A percentile compares a stretch with the other conserved stretches of the same genome.
Conservation (phyloP, 2,329 filamentous ascomycete species). For the Biscogniauxia marginata region DNA sequence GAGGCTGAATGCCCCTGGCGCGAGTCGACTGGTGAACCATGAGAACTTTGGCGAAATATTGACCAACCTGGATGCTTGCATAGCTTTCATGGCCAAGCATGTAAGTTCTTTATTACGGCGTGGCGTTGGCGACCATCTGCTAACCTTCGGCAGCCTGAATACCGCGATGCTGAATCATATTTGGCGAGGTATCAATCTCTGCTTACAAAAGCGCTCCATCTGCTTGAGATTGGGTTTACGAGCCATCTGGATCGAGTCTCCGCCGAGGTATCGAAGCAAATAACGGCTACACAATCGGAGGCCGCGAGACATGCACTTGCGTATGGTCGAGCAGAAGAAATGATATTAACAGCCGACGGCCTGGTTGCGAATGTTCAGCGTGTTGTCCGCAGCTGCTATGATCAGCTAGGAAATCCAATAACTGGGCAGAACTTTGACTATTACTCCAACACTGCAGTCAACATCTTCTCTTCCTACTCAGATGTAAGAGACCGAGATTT, state of each 20-base stretch:
- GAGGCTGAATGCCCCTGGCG: conserved; percentile 87
- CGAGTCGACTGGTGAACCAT: conserved; percentile 79
- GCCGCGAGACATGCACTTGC: conserved; percentile 59
- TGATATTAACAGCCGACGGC: conserved; percentile 55
- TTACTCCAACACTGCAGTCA: conserved; percentile 53
- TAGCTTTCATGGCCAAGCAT: conserved; percentile 88
- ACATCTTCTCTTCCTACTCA: conserved; percentile 54
- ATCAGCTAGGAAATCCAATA: conserved; percentile 48
- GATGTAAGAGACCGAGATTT: conserved; percentile 53
- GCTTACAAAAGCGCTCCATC: conserved; percentile 64
- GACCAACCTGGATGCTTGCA: conserved; percentile 80
- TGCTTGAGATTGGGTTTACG: conserved; percentile 58
- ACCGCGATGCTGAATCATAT: conserved; percentile 85
- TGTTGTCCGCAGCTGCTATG: conserved; percentile 51
- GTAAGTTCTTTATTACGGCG: conserved; percentile 46
- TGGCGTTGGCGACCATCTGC: neutral
- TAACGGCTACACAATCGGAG: conserved; percentile 55
- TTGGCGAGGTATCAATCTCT: conserved; percentile 83
- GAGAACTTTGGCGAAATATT: conserved; percentile 87
- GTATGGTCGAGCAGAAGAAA: conserved; percentile 59
- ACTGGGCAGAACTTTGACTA: conserved; percentile 47
- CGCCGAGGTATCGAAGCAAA: conserved; percentile 53
- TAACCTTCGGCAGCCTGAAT: conserved; percentile 58
- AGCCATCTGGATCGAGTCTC: conserved; percentile 53
- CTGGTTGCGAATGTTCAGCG: conserved; percentile 56